Evolutionary conservation across 2,329 filamentous ascomycete genomes (phyloP), one percentile per base, ranked within the genome.

Genomic region (Lachnum nothofagi): DNA sequence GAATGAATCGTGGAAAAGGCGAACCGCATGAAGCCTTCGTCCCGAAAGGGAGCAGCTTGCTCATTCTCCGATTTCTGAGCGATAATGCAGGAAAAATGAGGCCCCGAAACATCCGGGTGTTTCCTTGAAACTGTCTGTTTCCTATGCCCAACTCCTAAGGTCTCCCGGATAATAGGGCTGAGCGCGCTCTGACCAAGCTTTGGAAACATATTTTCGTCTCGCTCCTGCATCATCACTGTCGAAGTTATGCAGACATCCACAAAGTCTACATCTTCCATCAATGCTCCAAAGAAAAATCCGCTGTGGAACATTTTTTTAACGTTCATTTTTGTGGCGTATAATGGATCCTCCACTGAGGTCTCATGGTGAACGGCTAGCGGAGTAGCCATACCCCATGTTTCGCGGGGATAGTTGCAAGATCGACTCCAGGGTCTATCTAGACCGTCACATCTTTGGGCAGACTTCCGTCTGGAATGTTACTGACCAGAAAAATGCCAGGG

Each of bases 191-290:
- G 51, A 46, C 43, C 43, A 16, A 22, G 38, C 43, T 23, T 22
- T 34, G 49, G 51, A 53, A 49, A 53, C 42, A 44, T 41, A 20
- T 49, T 53, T 35, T 44, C 35, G 42, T 52, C 35, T 35, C 33
- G 46, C 37, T 43, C 33, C 7, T 52, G 42, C 50, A 42, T 49
- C 46, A 52, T 48, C 29, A 34, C 19, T 38, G 31, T 37, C 4
- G 8, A 16, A 20, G 10, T 39, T 22, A 31, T 44, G 29, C 42
- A 35, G 29, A 35, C 7, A 38, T 19, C 23, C 19, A 10, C 22
- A 14, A 12, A 17, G 27, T 39, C 39, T 16, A n/a, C 39, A 27
- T 16, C 4, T 12, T 12, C 37, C 39, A 27, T 6, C 23, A 3
- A 42, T 9, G 8, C 16, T 19, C 23, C n/a, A 42, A 42, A 3